Conservation (phyloP, 495 filamentous ascomycete species). For the Penicillium bovifimosum region DNA sequence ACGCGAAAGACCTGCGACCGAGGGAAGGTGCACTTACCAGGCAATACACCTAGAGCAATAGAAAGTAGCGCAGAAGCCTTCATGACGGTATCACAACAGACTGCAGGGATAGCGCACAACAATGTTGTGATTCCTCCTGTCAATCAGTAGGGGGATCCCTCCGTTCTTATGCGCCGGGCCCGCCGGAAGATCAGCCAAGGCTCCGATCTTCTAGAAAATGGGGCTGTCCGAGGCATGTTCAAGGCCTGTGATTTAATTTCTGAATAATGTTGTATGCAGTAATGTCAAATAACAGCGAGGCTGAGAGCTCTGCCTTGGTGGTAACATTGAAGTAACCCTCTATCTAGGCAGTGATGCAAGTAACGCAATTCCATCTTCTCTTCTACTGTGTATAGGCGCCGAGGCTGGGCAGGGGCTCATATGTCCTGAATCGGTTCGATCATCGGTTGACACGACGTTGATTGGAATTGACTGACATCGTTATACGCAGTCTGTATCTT, state of each 20-base stretch:
- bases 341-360: too few relatives aligned
- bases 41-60: slow-evolving; percentile 27
- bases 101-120: not conserved
- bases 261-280: slow-evolving; percentile 10
- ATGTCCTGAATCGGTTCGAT: too few relatives aligned
- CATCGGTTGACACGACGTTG: too few relatives aligned
- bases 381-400: too few relatives aligned
- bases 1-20: slow-evolving; percentile 4
- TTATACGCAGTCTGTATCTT: too few relatives aligned
- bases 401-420: not conserved
- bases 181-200: slow-evolving; percentile 25
- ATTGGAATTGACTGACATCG: too few relatives aligned
- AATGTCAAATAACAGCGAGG: slow-evolving; percentile 9
- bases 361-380: too few relatives aligned
- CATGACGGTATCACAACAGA: slow-evolving; percentile 13
- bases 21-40: slow-evolving; percentile 20
- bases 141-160: slow-evolving; percentile 19
- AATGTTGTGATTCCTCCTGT: not conserved
- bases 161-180: slow-evolving; percentile 24
- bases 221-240: slow-evolving; percentile 6
- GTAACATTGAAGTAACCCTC: too few relatives aligned
- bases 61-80: slow-evolving; percentile 18
- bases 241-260: not conserved
- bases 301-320: not conserved
- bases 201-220: slow-evolving; percentile 1